Evolutionary conservation across 106 monocot genomes (phyloP), one percentile per base, ranked within the genome.

Genomic region (Narthecium ossifragum): DNA sequence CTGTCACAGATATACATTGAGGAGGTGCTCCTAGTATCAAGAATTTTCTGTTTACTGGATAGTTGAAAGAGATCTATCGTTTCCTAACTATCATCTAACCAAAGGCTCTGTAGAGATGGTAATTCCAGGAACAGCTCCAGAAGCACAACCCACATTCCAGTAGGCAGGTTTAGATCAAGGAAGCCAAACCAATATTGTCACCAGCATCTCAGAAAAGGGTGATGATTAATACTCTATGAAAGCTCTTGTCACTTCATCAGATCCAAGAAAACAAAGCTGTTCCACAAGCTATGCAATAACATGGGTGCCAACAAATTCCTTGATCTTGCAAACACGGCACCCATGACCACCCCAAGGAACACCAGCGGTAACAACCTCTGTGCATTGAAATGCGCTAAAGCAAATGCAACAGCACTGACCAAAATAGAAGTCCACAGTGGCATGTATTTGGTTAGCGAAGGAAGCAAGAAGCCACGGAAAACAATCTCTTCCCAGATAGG

Each of bases 251-350:
- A 86, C 32, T 65, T 86, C 81, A 86, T 86, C 11, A 86, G 72
- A 69, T 86, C 86, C 51, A 78, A 69, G 55, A 86, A 86, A 2
- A 86, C 86, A 66, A 87, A 87, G 4, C 82, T 74, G 47, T 87
- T 87, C 86, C 86, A 87, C 65, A 87, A 48, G 56, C 86, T 82
- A 72, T 87, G 86, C 40, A 87, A 66, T 6, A 82, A 45, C 78
- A 87, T 87, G 4, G 78, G 75, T 5, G 86, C 78, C 32, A 87
- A 33, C n/a, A 87, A 66, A 50, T 87, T 87, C 37, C 68, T 68
- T 1, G 86, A 78, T 32, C 75, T 67, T 20, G 75, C 75, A 36
- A 82, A 87, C 34, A 87, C 82, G 0, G 49, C 69, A 17, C 86
- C 86, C 86, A 87, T 87, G 5, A 87, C 74, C 24, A 87, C 71